These are phyloP conservation scores for Coniochaeta sp. DNA, from an alignment of 2,329 filamentous ascomycete species.

Conservation along the genomic window DNA sequence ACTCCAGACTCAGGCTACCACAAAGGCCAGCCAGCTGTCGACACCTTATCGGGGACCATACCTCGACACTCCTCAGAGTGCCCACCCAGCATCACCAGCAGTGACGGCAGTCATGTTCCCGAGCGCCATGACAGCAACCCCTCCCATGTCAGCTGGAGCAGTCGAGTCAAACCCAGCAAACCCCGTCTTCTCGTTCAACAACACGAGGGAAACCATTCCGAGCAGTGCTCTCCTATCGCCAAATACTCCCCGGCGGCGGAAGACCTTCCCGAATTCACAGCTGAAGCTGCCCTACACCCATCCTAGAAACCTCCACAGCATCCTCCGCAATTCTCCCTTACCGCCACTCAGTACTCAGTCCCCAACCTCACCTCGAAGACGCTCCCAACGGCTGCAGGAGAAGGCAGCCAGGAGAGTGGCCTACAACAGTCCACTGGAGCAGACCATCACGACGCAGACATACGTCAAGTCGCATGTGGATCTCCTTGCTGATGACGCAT, in stretches of 20 bases:
- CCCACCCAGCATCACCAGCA: constrained; percentile 40
- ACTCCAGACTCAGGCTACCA: constrained; percentile 26
- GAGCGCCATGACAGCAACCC: constrained; percentile 52
- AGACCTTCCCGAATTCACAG: constrained; percentile 22
- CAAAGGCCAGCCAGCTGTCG: constrained; percentile 25
- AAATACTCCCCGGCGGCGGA: constrained; percentile 29
- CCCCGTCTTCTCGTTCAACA: constrained; percentile 39
- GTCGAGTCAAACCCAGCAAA: constrained; percentile 31
- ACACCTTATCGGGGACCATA: constrained; percentile 39
- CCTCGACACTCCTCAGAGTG: constrained; percentile 48
- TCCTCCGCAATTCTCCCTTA: constrained; percentile 59
- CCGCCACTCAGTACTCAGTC: constrained; percentile 43
- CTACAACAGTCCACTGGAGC: constrained; percentile 55
- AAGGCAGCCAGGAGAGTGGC: constrained; percentile 49
- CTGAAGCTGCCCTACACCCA: constrained; percentile 48
- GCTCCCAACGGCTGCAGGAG: constrained; percentile 47
- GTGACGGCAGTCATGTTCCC: constrained; percentile 40
- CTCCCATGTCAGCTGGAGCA: constrained; percentile 47
- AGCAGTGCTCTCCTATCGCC: constrained; percentile 21
- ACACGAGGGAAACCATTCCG: background rate
- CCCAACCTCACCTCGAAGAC: constrained; percentile 44
- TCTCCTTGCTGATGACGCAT: constrained; percentile 50
- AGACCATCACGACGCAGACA: constrained; percentile 56
- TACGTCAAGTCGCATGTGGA: constrained; percentile 60
- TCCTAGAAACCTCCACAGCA: constrained; percentile 53